Conservation (phyloP, 352 stramenopile genomes). For the Globisporangium parvum region DNA sequence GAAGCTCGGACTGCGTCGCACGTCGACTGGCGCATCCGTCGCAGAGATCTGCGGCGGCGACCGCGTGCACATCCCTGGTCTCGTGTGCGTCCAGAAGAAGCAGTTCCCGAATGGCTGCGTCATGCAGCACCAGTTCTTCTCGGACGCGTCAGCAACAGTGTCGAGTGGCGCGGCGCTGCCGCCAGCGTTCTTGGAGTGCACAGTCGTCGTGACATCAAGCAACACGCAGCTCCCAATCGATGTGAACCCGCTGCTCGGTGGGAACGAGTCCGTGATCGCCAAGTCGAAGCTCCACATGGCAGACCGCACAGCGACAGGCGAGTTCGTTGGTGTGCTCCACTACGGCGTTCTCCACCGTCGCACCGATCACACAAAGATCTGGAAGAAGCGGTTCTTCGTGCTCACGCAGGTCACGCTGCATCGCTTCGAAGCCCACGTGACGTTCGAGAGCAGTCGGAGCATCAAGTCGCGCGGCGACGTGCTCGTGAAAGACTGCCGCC, state of each 20-base stretch:
- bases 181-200: slow-evolving; percentile 17
- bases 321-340: slow-evolving; percentile 32
- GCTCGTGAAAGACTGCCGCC: slow-evolving; percentile 24
- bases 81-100: slow-evolving; percentile 19
- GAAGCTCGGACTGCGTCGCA: slow-evolving; percentile 13
- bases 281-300: slow-evolving; percentile 13
- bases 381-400: slow-evolving; percentile 40
- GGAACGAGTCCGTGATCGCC: slow-evolving; percentile 7
- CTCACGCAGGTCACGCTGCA: slow-evolving; percentile 37
- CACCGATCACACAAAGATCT: slow-evolving; percentile 27
- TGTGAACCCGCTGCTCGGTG: slow-evolving; percentile 9
- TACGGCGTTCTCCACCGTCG: slow-evolving; percentile 23
- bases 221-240: slow-evolving; percentile 10
- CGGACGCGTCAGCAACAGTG: slow-evolving; percentile 1
- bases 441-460: slow-evolving; percentile 13
- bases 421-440: slow-evolving; percentile 24
- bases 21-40: slow-evolving; percentile 11
- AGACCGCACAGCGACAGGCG: slow-evolving; percentile 31
- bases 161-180: background rate
- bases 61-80: slow-evolving; percentile 22
- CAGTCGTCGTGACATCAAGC: slow-evolving; percentile 22
- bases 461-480: slow-evolving; percentile 21
- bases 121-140: slow-evolving; percentile 25
- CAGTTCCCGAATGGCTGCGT: slow-evolving; percentile 21
- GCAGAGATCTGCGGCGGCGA: slow-evolving; percentile 32